Evolutionary conservation across 108 stramenopile genomes (phyloP).

Genomic region (Fistulifera pelliculosa): DNA sequence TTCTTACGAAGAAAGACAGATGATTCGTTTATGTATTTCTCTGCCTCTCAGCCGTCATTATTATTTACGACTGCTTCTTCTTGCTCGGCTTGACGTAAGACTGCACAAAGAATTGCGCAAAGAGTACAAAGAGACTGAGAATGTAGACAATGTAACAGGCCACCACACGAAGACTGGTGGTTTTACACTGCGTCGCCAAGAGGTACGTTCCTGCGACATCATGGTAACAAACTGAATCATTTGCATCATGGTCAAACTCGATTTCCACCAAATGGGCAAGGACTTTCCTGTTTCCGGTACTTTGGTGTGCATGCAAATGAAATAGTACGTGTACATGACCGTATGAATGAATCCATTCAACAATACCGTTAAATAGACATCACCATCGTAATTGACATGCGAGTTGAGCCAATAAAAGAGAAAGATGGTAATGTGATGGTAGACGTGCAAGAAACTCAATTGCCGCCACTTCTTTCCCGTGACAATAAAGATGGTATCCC

Average conservation of each 20-base stretch:
- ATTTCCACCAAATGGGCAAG: conserved; percentile 97
- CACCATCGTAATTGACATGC: conserved; percentile 89
- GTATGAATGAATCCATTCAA: conserved; percentile 99
- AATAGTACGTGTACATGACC: conserved; percentile 99
- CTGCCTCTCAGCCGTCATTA: no score
- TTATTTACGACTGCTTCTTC: conserved; percentile 33
- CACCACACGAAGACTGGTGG: conserved; percentile 55
- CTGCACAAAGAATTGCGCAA: conserved; percentile 93
- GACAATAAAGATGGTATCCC: conserved; percentile 99
- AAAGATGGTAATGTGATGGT: conserved; percentile 99
- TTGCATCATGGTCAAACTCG: conserved; percentile 87
- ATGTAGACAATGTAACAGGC: conserved; percentile 90
- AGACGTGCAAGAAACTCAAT: conserved; percentile 98
- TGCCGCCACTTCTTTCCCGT: conserved; percentile 97
- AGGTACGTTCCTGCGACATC: conserved; percentile 92
- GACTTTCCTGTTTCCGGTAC: conserved; percentile 76
- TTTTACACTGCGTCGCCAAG: conserved; percentile 54
- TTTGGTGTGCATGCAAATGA: conserved; percentile 97
- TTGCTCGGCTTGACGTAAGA: conserved; percentile 89
- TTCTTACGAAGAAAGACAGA: no score
- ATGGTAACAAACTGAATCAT: conserved; percentile 96
- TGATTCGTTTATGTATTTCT: no score
- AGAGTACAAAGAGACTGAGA: conserved; percentile 88
- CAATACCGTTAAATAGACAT: conserved; percentile 92
- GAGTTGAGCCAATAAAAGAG: conserved; percentile 96